These are phyloP conservation scores for Gracilaria domingensis DNA, from an alignment of 23 red algal species.

Conservation along the genomic window DNA sequence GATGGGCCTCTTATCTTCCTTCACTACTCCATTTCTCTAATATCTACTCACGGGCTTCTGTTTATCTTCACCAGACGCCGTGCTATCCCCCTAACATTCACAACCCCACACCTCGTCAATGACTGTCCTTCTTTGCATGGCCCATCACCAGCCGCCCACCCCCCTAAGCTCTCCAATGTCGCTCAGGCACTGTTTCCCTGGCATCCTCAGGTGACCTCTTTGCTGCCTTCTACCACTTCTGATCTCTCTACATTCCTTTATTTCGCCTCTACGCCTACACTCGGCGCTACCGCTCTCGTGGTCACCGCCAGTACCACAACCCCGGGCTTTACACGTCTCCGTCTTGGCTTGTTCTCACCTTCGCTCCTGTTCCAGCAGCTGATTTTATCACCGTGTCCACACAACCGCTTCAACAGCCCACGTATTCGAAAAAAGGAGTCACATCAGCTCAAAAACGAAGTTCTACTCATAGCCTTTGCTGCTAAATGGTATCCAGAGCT, in stretches of 20 bases:
- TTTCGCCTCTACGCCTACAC: not conserved
- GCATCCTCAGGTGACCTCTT: not conserved
- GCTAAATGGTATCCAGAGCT: conserved; percentile 65
- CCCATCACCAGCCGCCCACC: conserved; percentile 36
- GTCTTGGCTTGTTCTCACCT: conserved; percentile 1
- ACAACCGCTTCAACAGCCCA: conserved; percentile 25
- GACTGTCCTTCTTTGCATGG: conserved; percentile 36
- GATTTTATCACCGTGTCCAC: not conserved
- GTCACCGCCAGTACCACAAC: conserved; percentile 31
- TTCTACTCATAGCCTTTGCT: conserved; percentile 56
- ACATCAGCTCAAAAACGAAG: conserved; percentile 51
- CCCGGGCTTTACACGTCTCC: conserved; percentile 16
- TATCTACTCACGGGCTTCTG: not conserved
- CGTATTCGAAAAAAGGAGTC: conserved; percentile 55
- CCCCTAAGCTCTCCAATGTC: not conserved
- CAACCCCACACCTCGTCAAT: not conserved
- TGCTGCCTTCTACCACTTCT: conserved; percentile 6
- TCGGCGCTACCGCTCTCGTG: conserved; percentile 9
- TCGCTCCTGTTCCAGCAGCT: not conserved
- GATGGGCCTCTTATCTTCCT: too few relatives aligned
- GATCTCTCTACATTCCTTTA: conserved; percentile 1
- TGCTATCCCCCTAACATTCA: not conserved
- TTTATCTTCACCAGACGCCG: not conserved
- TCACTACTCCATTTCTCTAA: not conserved
- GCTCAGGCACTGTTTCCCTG: not conserved